Evolutionary conservation across 2,329 filamentous ascomycete species (phyloP).

Genomic region (Epichloe gansuensis): DNA sequence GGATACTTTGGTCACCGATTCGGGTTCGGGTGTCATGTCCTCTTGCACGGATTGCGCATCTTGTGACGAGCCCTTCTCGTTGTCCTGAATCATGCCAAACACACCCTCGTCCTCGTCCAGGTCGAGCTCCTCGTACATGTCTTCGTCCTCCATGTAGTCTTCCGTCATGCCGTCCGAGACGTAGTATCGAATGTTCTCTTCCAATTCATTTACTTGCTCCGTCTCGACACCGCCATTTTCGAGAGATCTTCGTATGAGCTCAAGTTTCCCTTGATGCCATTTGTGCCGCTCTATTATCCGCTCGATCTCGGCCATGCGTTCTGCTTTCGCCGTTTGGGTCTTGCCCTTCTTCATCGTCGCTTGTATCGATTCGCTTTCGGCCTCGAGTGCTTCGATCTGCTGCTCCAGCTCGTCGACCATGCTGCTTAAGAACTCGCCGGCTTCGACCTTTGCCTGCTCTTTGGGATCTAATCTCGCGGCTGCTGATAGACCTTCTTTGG

Average conservation of each 20-base stretch:
- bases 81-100: slow-evolving; percentile 69
- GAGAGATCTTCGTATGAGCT: slow-evolving; percentile 76
- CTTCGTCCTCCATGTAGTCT: slow-evolving; percentile 89
- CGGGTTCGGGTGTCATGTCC: slow-evolving; percentile 51
- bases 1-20: slow-evolving; percentile 29
- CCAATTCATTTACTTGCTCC: slow-evolving; percentile 74
- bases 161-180: slow-evolving; percentile 79
- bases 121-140: slow-evolving; percentile 87
- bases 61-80: slow-evolving; percentile 86
- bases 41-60: slow-evolving; percentile 89
- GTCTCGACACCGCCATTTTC: slow-evolving; percentile 88
- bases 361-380: slow-evolving; percentile 76
- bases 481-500: slow-evolving; percentile 89
- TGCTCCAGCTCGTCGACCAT: slow-evolving; percentile 90
- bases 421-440: slow-evolving; percentile 70
- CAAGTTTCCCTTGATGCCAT: slow-evolving; percentile 88
- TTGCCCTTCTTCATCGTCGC: slow-evolving; percentile 92
- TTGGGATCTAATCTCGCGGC: slow-evolving; percentile 93
- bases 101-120: slow-evolving; percentile 84
- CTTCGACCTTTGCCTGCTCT: slow-evolving; percentile 86
- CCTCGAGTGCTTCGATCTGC: slow-evolving; percentile 86
- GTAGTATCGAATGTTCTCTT: slow-evolving; percentile 91
- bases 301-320: slow-evolving; percentile 80
- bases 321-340: slow-evolving; percentile 69
- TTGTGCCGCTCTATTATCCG: slow-evolving; percentile 81